Base-by-base conservation (phyloP, 257 asterid species). In the Solanum clarkiae region DNA sequence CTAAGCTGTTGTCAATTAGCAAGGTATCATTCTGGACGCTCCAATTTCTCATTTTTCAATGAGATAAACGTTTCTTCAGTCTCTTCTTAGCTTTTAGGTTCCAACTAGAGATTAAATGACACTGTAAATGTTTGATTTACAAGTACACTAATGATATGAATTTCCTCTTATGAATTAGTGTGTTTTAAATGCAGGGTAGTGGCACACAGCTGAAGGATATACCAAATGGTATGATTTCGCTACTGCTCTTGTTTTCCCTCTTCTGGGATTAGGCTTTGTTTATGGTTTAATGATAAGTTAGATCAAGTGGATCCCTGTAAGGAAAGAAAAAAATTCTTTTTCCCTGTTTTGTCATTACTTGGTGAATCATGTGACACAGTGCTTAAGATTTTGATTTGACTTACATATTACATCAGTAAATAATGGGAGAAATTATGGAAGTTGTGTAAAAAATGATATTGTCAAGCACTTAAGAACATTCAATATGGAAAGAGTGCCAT, bases 131-230 rank as follows among this genome's bases (percentile, higher is more conserved):
- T 15, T 6, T 47, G 4, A 45, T 32, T 15, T 22, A 75, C 63
- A 57, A 80, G 74, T 12, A 13, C n/a, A 26, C 56, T 36, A 62
- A 63, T 32, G 22, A 36, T 80, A 49, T 10, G 1, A 77, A 74
- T 84, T 87, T 81, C 54, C 80, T 84, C 59, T 77, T 42, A 86
- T 53, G 81, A 84, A 72, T 66, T 17, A 15, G 63, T 26, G 44
- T 81, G n/a, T 29, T 70, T 68, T 71, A 86, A 45, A 59, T 40
- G 84, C 93, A 92, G 95, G 94, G 97, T 69, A 90, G 77, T 86
- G 97, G 97, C 10, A 90, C 91, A 14, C 90, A 87, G 82, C 92
- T 92, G 3, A 92, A 91, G 84, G 93, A 90, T 75, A 92, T 92
- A 85, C 95, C 95, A 5, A 90, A 83, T 51, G 86, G 89, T 91